Conservation (phyloP, 345 rosid genomes). For the Melastoma malabathricum region DNA sequence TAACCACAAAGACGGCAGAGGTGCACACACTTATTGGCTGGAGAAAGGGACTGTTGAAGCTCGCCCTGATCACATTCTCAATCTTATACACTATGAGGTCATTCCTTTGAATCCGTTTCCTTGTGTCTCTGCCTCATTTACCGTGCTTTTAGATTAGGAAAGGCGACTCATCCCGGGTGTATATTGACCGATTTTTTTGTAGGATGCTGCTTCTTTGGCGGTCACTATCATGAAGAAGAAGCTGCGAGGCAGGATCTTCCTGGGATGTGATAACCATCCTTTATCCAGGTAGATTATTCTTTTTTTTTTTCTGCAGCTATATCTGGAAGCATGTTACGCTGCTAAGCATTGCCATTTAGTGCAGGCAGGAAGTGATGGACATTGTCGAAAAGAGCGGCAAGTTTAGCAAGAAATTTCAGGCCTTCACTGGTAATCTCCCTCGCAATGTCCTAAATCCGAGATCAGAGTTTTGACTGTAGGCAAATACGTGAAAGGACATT, state of each 20-base stretch:
- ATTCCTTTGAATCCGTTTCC: background rate
- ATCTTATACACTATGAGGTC: conserved; percentile 96
- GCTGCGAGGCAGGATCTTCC: conserved; percentile 44
- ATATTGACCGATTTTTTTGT: conserved; percentile 4
- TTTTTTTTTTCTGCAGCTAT: background rate
- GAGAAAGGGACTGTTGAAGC: conserved; percentile 50
- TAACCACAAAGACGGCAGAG: conserved; percentile 67
- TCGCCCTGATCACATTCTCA: conserved; percentile 85
- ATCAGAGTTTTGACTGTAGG: background rate
- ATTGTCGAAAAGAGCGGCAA: conserved; percentile 66
- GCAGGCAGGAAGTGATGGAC: conserved; percentile 92
- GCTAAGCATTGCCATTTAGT: background rate
- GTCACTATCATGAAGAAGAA: conserved; percentile 75
- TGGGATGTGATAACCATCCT: conserved; percentile 97
- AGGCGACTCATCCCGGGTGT: too few species aligned
- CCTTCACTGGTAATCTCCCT: conserved; percentile 51
- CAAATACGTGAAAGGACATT: background rate
- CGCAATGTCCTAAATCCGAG: background rate
- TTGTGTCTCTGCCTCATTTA: conserved; percentile 1
- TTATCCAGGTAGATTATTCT: conserved; percentile 50
- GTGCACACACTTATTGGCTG: conserved; percentile 87
- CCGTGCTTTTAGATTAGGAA: too few species aligned
- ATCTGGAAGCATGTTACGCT: too few species aligned
- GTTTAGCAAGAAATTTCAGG: conserved; percentile 50
- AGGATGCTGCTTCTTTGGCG: conserved; percentile 94